Conservation (phyloP, 1,284 basidiomycete genomes). For the Boletus sp. region DNA sequence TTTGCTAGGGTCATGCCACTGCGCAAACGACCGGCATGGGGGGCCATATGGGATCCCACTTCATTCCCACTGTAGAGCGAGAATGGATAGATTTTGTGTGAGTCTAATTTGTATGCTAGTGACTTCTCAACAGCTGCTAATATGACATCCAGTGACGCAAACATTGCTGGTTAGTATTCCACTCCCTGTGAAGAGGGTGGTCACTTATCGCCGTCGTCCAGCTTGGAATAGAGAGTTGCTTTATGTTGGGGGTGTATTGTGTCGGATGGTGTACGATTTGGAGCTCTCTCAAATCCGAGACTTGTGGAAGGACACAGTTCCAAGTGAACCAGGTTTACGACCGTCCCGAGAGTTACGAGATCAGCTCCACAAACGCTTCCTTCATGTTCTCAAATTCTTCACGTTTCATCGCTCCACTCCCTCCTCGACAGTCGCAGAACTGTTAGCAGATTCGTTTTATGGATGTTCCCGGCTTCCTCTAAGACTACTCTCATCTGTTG, state of each 20-base stretch:
- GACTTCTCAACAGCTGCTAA: too few species aligned
- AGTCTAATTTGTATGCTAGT: too few species aligned
- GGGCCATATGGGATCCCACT: constrained; percentile 9
- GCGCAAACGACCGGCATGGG: constrained; percentile 10
- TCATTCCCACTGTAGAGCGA: constrained; percentile 12
- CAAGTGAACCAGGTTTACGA: not conserved
- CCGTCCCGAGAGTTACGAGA: too few species aligned
- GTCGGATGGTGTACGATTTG: constrained; percentile 1
- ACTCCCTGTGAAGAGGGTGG: too few species aligned
- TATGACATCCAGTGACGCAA: not conserved
- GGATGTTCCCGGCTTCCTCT: constrained; percentile 6
- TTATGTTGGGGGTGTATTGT: constrained; percentile 5
- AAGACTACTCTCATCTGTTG: constrained; percentile 1
- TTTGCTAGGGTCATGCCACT: constrained; percentile 10
- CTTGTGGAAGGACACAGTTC: not conserved
- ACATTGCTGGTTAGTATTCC: not conserved
- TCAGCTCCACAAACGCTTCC: not conserved
- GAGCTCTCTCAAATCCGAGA: constrained; percentile 3
- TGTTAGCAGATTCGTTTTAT: constrained; percentile 1
- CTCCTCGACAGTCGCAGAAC: not conserved
- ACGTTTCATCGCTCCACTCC: constrained; percentile 9
- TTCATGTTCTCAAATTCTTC: constrained; percentile 11
- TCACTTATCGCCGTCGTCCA: not conserved
- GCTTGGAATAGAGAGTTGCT: constrained; percentile 12
- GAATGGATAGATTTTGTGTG: constrained; percentile 10